Base-by-base conservation (phyloP, 1,139 yeast species). In the Sugiyamaella neomexicana region DNA sequence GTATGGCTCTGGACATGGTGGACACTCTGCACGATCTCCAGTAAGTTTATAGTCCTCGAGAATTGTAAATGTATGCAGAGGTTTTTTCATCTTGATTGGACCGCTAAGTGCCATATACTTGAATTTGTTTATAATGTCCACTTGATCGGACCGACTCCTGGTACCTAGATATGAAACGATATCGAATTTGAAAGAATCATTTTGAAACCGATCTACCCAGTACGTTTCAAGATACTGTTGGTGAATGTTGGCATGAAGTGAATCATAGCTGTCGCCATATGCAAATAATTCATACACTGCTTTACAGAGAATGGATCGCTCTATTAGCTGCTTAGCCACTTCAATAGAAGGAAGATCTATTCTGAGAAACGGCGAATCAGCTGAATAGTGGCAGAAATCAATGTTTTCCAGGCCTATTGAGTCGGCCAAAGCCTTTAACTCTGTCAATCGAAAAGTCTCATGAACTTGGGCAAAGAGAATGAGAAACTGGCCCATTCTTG, bases 271-370 rank as follows among this genome's bases (percentile, higher is more conserved):
- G 0, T 62, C 59, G 0, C 95, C 97, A 42, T 76, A 72, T 0
- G 96, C 96, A 87, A 95, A 90, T 9, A 89, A 73, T 65, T 91
- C 97, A 66, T 89, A 93, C 23, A 91, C 83, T 0, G 89, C 90
- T 60, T 84, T 79, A 7, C 86, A 77, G 48, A 93, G 72, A 12
- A 93, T 78, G 1, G 96, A 81, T 58, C 97, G 74, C 48, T 76
- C 72, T 40, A 91, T 75, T 63, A 90, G 76, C 47, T 78, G 74
- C 16, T 67, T 64, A 0, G 98, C 98, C 50, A 81, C 80, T n/a
- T 78, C 79, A 62, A 86, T 95, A 59, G 70, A 66, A 29, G 80
- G 80, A 42, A 93, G 72, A 27, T 82, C 78, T 1, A 91, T 85
- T 3, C 82, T 72, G 59, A 91, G 66, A 65, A 89, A 91, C 1